A percentile compares a stretch with the other conserved stretches of the same genome.
These are phyloP conservation scores for Rhynchosporium secalis DNA, from an alignment of 2,329 filamentous ascomycete genomes.

Conservation along the genomic window DNA sequence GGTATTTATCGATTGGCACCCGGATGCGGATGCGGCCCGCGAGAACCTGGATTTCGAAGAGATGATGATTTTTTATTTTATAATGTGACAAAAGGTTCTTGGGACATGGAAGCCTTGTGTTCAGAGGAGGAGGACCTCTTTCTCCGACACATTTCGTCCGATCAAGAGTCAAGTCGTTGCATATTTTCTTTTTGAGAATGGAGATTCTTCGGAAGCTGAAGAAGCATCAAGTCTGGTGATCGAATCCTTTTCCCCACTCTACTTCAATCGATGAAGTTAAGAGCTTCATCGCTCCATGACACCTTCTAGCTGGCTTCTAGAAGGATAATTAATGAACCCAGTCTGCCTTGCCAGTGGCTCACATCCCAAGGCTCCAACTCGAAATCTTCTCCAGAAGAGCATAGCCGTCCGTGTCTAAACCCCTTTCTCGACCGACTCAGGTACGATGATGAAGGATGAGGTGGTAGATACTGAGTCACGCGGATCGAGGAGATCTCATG, in stretches of 20 bases:
- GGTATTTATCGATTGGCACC: no score
- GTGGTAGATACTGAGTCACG: background rate
- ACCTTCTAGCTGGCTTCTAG: constrained; percentile 13
- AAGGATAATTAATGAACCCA: constrained; percentile 3
- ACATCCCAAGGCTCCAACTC: constrained; percentile 1
- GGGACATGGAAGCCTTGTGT: no score
- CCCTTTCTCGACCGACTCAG: background rate
- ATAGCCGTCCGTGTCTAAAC: background rate
- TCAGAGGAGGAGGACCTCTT: no score
- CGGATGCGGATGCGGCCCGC: no score
- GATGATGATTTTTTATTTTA: no score
- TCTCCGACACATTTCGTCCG: no score
- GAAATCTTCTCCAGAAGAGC: background rate
- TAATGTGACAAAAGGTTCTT: no score
- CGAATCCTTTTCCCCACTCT: background rate
- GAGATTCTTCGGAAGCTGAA: background rate
- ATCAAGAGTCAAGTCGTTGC: constrained; percentile 4
- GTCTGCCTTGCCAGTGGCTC: constrained; percentile 6
- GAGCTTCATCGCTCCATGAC: background rate
- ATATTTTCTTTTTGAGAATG: background rate
- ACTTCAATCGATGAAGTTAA: background rate
- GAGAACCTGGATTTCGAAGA: no score
- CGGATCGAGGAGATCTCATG: background rate
- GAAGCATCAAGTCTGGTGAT: background rate
- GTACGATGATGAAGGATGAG: background rate